phyloP scores from a whole-genome alignment of 306 rosid species.

The Lupinus albus region DNA sequence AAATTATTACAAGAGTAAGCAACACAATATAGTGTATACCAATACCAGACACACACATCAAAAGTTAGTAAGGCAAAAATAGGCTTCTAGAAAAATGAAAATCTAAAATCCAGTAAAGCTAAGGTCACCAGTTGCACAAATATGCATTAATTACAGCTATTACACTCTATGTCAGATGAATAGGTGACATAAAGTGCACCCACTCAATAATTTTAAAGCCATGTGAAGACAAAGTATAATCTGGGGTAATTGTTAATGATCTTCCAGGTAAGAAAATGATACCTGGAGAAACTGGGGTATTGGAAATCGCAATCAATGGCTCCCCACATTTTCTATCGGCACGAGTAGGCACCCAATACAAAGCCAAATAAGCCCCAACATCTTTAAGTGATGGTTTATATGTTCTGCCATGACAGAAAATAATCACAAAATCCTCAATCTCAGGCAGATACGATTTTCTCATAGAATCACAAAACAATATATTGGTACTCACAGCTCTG shows the following conservation, averaged over 20 bases:
- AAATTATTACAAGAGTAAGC: slow-evolving; percentile 39
- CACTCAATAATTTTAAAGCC: slow-evolving; percentile 15
- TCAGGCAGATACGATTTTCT: slow-evolving; percentile 26
- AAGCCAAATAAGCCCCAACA: slow-evolving; percentile 77
- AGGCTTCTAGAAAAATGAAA: neutral
- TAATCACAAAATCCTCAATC: slow-evolving; percentile 35
- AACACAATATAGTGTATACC: slow-evolving; percentile 32
- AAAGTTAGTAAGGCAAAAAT: neutral
- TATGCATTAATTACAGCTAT: neutral
- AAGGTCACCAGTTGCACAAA: slow-evolving; percentile 24
- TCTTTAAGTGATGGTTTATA: slow-evolving; percentile 81
- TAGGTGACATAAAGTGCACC: slow-evolving; percentile 11
- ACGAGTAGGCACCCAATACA: slow-evolving; percentile 89
- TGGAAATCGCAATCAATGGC: slow-evolving; percentile 70
- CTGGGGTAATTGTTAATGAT: slow-evolving; percentile 3
- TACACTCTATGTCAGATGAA: slow-evolving; percentile 12
- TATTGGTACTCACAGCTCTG: slow-evolving; percentile 61
- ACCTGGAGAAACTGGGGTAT: slow-evolving; percentile 79
- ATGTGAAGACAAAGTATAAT: slow-evolving; percentile 26
- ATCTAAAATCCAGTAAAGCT: slow-evolving; percentile 21
- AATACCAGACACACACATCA: neutral
- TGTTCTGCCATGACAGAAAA: slow-evolving; percentile 53
- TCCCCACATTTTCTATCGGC: slow-evolving; percentile 74
- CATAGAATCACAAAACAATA: slow-evolving; percentile 36
- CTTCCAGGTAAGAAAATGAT: slow-evolving; percentile 31